Base-by-base conservation (phyloP, 2,329 filamentous ascomycete species). In the Bipolaris cookei region DNA sequence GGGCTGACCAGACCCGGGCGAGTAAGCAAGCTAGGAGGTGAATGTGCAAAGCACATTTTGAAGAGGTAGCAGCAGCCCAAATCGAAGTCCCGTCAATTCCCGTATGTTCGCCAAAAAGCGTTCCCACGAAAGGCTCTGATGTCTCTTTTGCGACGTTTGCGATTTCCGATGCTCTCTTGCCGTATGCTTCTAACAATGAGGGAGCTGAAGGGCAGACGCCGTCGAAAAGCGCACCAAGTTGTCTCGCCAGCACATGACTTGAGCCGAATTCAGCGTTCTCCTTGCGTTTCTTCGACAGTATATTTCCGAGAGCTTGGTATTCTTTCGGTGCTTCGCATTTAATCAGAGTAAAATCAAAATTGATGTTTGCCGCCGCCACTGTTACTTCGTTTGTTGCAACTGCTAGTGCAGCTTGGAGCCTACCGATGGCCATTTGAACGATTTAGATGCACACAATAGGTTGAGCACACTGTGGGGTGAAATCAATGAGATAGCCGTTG, bases 301-400 rank as follows among this genome's bases (percentile, higher is more conserved):
- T 35, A 0, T 51, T 38, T 0, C 76, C 77, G 0, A 82, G 25
- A 0, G 41, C 63, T 16, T 65, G 59, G 37, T 70, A 80, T 54
- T 81, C 79, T 10, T 47, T 48, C 0, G 79, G 79, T 0, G 79
- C 76, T 51, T 80, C 75, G 2, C 72, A 49, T 54, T 79, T 80
- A 37, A 78, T 52, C 0, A 82, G 56, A 0, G 76, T 69, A 54
- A 82, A 81, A 50, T 82, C 78, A 54, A 80, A 74, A 51, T 82
- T 80, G 56, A 79, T 10, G 20, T 66, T 65, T 21, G 60, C 64
- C 7, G 51, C 28, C 4, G 64, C 61, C 2, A 62, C 25, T 4
- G 55, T 63, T 14, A 54, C 30, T 23, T 66, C 64, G 51, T 61
- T 65, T n/a, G 54, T 56, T n/a, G 48, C 56, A 6, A 25, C 10